Base-by-base conservation (phyloP, 805 yeast species). In the Ogataea paraovalis region DNA sequence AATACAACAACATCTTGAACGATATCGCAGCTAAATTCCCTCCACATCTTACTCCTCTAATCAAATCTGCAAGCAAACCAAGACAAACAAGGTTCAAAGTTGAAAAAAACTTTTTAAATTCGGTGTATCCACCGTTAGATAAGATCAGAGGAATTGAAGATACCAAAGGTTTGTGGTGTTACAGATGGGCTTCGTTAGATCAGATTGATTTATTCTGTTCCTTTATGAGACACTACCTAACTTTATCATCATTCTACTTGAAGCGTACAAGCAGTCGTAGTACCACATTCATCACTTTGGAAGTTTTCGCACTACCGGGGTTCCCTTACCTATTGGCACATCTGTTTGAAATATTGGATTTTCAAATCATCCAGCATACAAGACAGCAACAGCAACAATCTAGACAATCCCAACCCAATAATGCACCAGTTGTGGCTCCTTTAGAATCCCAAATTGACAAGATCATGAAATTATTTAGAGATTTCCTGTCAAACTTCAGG, bases 81-180 rank as follows among this genome's bases (percentile, higher is more conserved):
- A 56, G 68, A 43, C 44, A 25, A n/a, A 54, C 61, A 2, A 54
- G 56, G 32, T 63, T 57, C 51, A 51, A 49, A 38, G 53, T 59
- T 21, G 71, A 68, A 47, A 54, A 59, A 19, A 59, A 56, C 22
- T 63, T 58, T 39, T 56, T 65, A 13, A 68, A 70, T 42, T 68
- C 76, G 28, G 57, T 71, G 60, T 44, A 50, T 13, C 75, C 78
- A 1, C 78, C 78, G 21, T 50, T 44, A 12, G 59, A 54, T 1
- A 66, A 67, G 28, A 61, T 70, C 61, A 44, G 53, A 28, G 82
- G 83, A 7, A 77, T 80, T 41, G 58, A 70, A 13, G 82, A 82
- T 50, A 80, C 86, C 8, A 74, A 68, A 48, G 87, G 85, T 5
- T 57, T 71, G 22, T 82, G 88, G 88, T 83, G 80, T 9, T 67